Conservation (phyloP, 306 rosid genomes). For the Castanopsis chinensis region DNA sequence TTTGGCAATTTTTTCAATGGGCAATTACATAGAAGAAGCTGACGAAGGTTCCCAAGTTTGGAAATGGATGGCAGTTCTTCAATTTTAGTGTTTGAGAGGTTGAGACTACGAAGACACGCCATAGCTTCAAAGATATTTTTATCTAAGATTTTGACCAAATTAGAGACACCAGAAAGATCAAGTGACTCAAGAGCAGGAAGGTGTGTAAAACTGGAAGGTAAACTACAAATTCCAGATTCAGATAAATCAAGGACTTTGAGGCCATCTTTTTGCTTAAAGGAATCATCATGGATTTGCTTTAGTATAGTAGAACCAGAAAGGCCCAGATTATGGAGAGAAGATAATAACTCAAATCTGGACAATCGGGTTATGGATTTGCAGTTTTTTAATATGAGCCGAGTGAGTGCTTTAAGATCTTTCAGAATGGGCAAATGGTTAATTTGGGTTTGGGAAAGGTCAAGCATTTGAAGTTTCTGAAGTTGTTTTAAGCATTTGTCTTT, state of each 20-base stretch:
- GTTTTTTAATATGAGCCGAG: constrained; percentile 8
- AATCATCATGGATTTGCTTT: constrained; percentile 24
- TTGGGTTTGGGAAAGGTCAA: constrained; percentile 32
- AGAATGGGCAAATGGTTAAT: constrained; percentile 24
- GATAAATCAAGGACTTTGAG: constrained; percentile 36
- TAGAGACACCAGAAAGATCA: constrained; percentile 18
- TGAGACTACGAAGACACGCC: constrained; percentile 24
- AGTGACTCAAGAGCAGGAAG: constrained; percentile 24
- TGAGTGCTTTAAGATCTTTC: constrained; percentile 8
- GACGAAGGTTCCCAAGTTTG: constrained; percentile 4
- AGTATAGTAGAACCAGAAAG: constrained; percentile 14
- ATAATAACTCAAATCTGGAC: constrained; percentile 5
- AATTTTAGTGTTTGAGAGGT: constrained; percentile 25
- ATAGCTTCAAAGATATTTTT: constrained; percentile 2
- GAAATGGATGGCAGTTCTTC: neutral
- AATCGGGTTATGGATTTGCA: constrained; percentile 14
- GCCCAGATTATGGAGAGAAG: constrained; percentile 27
- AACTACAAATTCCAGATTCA: neutral
- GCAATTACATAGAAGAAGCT: neutral
- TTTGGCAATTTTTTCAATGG: neutral
- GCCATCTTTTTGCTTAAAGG: neutral
- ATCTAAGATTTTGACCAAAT: constrained; percentile 14
- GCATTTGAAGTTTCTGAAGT: constrained; percentile 9
- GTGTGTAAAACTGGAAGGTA: constrained; percentile 9
- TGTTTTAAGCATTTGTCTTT: constrained; percentile 1